A percentile compares a stretch with the other conserved stretches of the same genome.
Conservation (phyloP, 257 asterid species). For the Petunia secreta region DNA sequence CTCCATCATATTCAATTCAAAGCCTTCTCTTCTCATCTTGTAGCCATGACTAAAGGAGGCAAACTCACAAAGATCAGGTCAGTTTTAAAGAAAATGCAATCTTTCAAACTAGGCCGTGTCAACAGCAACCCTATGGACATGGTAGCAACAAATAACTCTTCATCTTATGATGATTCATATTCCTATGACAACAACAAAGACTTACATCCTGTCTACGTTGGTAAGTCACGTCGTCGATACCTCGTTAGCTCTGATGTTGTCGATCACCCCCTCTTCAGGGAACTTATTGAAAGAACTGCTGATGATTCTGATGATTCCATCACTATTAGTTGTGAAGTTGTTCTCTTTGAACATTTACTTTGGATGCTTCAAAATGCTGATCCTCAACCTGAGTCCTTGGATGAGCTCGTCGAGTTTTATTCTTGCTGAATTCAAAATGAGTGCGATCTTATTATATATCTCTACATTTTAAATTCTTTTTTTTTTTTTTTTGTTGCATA, state of each 20-base stretch:
- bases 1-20: background rate
- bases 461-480: background rate
- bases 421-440: slow-evolving; percentile 46
- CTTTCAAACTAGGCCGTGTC: slow-evolving; percentile 38
- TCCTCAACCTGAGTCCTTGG: slow-evolving; percentile 72
- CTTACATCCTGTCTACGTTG: slow-evolving; percentile 76
- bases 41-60: slow-evolving; percentile 40
- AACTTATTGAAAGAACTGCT: slow-evolving; percentile 48
- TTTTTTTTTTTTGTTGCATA: background rate
- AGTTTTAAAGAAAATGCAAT: slow-evolving; percentile 45
- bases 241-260: slow-evolving; percentile 61
- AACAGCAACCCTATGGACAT: slow-evolving; percentile 19
- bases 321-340: slow-evolving; percentile 70
- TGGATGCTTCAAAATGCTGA: slow-evolving; percentile 71
- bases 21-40: background rate
- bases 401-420: slow-evolving; percentile 60
- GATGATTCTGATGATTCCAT: slow-evolving; percentile 31
- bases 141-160: slow-evolving; percentile 5
- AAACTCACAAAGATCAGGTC: slow-evolving; percentile 39
- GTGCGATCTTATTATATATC: background rate
- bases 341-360: slow-evolving; percentile 72
- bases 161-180: background rate
- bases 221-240: slow-evolving; percentile 72
- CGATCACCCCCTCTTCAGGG: slow-evolving; percentile 73
- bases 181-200: slow-evolving; percentile 21